Conservation (phyloP, 805 yeast species). For the Ascoidea asiatica region DNA sequence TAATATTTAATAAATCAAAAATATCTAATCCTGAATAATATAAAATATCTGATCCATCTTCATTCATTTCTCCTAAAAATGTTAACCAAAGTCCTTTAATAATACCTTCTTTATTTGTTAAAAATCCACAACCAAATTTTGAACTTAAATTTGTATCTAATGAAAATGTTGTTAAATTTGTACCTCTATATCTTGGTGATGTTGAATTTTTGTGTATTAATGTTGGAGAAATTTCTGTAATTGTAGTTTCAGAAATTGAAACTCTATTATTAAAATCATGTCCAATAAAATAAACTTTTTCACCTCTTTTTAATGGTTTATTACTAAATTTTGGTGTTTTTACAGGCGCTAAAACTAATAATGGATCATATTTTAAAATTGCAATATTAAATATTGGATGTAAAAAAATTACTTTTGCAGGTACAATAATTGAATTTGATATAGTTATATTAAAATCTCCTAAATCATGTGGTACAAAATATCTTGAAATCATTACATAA, state of each 20-base stretch:
- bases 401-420: constrained; percentile 68
- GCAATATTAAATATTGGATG: constrained; percentile 87
- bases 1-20: constrained; percentile 44
- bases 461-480: constrained; percentile 59
- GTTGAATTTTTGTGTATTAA: constrained; percentile 23
- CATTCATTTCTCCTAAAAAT: constrained; percentile 60
- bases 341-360: constrained; percentile 56
- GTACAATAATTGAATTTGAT: constrained; percentile 74
- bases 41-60: constrained; percentile 43
- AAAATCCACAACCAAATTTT: constrained; percentile 68
- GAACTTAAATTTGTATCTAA: constrained; percentile 61
- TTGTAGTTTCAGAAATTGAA: constrained; percentile 60
- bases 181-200: constrained; percentile 75
- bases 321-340: constrained; percentile 49
- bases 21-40: constrained; percentile 71
- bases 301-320: constrained; percentile 56
- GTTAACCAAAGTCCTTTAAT: constrained; percentile 80
- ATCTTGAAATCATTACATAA: constrained; percentile 63
- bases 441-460: constrained; percentile 65
- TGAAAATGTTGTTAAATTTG: constrained; percentile 65
- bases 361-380: constrained; percentile 70
- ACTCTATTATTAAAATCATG: constrained; percentile 58
- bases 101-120: constrained; percentile 66
- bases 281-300: constrained; percentile 67
- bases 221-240: constrained; percentile 68